Evolutionary conservation across 495 filamentous ascomycete genomes (phyloP), one percentile per base, ranked within the genome.

Genomic region (Hyaloscypha bicolor): DNA sequence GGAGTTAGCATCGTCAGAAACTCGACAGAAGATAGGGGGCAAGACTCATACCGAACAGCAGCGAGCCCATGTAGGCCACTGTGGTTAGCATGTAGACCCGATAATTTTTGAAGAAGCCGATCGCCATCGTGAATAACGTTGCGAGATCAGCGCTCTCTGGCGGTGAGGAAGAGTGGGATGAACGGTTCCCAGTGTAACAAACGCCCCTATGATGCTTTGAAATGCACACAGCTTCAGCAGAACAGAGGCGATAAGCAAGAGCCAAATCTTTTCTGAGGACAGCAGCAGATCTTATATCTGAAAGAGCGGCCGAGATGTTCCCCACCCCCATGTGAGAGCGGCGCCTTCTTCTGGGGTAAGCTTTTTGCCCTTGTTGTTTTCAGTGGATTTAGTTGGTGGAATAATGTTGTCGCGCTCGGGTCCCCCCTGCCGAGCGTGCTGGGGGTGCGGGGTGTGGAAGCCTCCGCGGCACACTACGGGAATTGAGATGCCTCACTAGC

Each of bases 61-160:
- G 71, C 32, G 80, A 82, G 64, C 82, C 82, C 70, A 82, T 71
- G 66, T 84, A 85, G 75, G 82, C 82, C 63, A 84, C 82, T 59
- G 75, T 70, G 12, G 83, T 84, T 64, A 85, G 79, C 62, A 85
- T 71, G 69, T 85, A 85, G 33, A 84, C 81, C 48, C 82, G 75
- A 58, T 83, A 81, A 67, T 85, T 83, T 31, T 12, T 19, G 56
- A 60, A 67, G 31, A 67, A 67, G 4, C 42, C 60, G 11, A 48
- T 52, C 60, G 58, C 33, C 58, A 60, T 39, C 58, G 22, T 60
- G 33, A 60, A 9, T 9, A 35, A 12, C 19, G 21, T 8, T 19
- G 4, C 32, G 31, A 22, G 39, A 60, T 60, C 58, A 60, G 33
- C 19, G 58, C 58, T 35, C 58, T 60, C 22, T 60, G 58, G 58